Percentiles rank a stretch among this genome's conserved stretches.
Conservation (phyloP, 2,329 filamentous ascomycete species). For the Xylaria sp. region DNA sequence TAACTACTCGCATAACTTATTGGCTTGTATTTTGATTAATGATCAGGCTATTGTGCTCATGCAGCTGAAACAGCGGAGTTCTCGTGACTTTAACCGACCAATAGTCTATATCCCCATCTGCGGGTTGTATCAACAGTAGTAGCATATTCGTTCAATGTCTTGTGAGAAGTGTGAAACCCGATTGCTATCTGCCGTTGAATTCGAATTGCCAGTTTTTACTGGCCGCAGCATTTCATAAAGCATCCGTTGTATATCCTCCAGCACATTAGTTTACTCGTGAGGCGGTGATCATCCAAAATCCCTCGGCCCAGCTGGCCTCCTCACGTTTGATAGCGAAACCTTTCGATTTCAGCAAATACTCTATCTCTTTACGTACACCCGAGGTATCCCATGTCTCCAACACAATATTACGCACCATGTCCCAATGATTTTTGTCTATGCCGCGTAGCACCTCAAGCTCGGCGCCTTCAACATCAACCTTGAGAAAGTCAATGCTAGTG, state of each 20-base stretch:
- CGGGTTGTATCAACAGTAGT: too few relatives aligned
- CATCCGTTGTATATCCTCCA: not conserved
- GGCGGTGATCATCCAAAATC: conserved; percentile 20
- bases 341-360: conserved; percentile 18
- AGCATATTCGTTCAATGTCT: not conserved
- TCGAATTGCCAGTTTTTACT: too few relatives aligned
- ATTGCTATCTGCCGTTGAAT: not conserved
- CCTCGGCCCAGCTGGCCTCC: conserved; percentile 13
- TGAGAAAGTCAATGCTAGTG: conserved; percentile 22
- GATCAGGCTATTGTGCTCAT: too few relatives aligned
- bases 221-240: not conserved
- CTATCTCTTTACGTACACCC: conserved; percentile 5
- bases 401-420: conserved; percentile 19
- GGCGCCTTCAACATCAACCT: conserved; percentile 26
- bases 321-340: conserved; percentile 19
- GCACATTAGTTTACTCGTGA: not conserved
- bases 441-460: conserved; percentile 28
- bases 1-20: too few relatives aligned
- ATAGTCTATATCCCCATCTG: too few relatives aligned
- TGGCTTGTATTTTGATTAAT: too few relatives aligned
- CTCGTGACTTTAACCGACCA: too few relatives aligned
- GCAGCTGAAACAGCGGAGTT: too few relatives aligned
- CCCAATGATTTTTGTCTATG: conserved; percentile 22
- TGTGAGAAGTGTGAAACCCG: not conserved
- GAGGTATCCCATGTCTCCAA: conserved; percentile 25